These are phyloP conservation scores for Symbiodinium natans DNA, from an alignment of 73 alveolate genomes.

Conservation along the genomic window DNA sequence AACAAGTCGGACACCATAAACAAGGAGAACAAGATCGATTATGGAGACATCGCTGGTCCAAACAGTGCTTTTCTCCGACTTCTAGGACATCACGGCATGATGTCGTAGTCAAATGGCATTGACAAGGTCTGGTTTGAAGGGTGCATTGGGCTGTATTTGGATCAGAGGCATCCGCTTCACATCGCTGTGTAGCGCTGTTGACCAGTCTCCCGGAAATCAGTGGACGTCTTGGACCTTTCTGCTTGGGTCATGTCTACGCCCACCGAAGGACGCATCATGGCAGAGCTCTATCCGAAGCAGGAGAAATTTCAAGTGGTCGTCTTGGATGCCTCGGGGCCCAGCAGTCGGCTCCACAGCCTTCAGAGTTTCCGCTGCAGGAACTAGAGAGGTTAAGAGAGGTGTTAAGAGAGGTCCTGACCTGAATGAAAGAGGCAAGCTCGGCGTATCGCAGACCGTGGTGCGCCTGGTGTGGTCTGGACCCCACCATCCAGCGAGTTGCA, in stretches of 20 bases:
- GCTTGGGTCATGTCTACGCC: too few relatives aligned
- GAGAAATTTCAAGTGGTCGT: conserved; percentile 4
- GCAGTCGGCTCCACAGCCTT: conserved; percentile 8
- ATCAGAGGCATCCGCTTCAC: too few relatives aligned
- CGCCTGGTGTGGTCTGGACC: conserved; percentile 49
- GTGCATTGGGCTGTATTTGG: too few relatives aligned
- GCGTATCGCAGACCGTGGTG: neutral
- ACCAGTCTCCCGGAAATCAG: too few relatives aligned
- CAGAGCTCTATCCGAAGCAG: conserved; percentile 6
- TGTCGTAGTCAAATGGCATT: neutral
- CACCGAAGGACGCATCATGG: conserved; percentile 32
- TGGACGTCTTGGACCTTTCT: too few relatives aligned
- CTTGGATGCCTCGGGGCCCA: conserved; percentile 29
- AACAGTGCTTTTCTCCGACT: conserved; percentile 7
- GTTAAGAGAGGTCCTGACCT: neutral
- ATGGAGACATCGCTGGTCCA: conserved; percentile 12
- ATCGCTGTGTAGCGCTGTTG: too few relatives aligned
- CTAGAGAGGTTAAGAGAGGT: neutral
- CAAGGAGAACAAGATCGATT: neutral
- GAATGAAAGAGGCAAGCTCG: neutral
- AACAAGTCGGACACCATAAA: neutral
- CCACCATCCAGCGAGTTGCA: neutral
- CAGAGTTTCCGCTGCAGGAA: too few relatives aligned
- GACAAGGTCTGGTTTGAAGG: neutral
- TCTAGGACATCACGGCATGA: neutral